Evolutionary conservation across 1,139 yeast species (phyloP).

Genomic region (Casaregolazyma lundiana): DNA sequence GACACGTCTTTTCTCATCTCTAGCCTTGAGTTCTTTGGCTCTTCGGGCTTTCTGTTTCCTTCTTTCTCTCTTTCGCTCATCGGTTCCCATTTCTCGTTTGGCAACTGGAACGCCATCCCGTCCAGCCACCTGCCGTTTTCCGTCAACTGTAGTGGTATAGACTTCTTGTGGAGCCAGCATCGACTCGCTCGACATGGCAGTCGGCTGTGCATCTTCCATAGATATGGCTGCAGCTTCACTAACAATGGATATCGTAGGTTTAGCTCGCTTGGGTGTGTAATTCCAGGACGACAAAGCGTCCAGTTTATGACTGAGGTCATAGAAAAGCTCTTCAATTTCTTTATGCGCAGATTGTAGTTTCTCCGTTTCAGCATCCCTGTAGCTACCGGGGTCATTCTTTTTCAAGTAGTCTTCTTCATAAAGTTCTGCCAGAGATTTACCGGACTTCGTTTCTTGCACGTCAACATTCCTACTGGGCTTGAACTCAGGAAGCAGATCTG

Average conservation of each 20-base stretch:
- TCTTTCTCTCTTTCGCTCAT: constrained; percentile 83
- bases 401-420: constrained; percentile 78
- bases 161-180: constrained; percentile 94
- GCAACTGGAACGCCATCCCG: constrained; percentile 80
- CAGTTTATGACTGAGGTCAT: constrained; percentile 60
- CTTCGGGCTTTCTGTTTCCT: constrained; percentile 81
- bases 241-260: constrained; percentile 72
- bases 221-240: constrained; percentile 74
- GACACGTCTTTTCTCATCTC: constrained; percentile 33
- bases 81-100: constrained; percentile 77
- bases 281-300: constrained; percentile 91
- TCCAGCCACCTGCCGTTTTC: constrained; percentile 58
- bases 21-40: constrained; percentile 48
- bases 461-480: constrained; percentile 47
- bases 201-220: constrained; percentile 97
- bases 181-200: constrained; percentile 68
- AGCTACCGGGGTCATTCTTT: constrained; percentile 39
- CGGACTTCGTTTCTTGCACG: constrained; percentile 77
- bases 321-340: constrained; percentile 67
- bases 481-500: constrained; percentile 55
- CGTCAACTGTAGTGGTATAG: constrained; percentile 53
- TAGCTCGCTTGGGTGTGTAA: constrained; percentile 86
- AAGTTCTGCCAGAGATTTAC: constrained; percentile 83
- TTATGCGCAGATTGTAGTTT: constrained; percentile 68
- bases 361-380: constrained; percentile 44